A percentile compares a stretch with the other conserved stretches of the same genome.
These are phyloP conservation scores for Rhizopus stolonifer DNA, from an alignment of 371 early-diverging fungal species.

Conservation along the genomic window DNA sequence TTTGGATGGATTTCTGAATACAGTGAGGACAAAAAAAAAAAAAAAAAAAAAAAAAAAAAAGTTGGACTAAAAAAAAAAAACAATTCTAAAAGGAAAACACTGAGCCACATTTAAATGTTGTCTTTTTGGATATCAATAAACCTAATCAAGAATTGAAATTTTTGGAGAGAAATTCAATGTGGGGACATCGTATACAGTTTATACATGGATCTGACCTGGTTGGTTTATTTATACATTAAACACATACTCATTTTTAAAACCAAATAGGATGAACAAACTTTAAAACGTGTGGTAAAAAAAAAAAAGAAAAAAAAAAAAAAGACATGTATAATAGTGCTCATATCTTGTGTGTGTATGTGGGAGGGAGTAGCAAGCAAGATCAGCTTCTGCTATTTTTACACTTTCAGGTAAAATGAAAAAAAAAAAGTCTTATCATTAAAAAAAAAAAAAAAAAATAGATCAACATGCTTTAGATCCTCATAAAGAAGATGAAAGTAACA, in stretches of 20 bases:
- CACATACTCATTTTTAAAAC: background rate
- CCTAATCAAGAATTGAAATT: conserved; percentile 55
- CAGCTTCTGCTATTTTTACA: conserved; percentile 51
- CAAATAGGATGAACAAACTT: conserved; percentile 36
- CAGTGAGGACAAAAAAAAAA: conserved; percentile 28
- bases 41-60: background rate
- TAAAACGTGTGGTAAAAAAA: conserved; percentile 51
- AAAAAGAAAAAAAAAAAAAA: too few species aligned
- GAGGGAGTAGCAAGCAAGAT: conserved; percentile 40
- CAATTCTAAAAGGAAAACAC: conserved; percentile 39
- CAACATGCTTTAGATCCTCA: conserved; percentile 39
- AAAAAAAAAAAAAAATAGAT: too few species aligned
- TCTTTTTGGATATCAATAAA: conserved; percentile 55
- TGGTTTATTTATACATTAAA: too few species aligned
- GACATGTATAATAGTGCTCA: too few species aligned
- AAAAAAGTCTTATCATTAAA: too few species aligned
- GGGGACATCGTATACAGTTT: conserved; percentile 41
- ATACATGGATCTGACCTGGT: conserved; percentile 53
- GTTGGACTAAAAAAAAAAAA: too few species aligned
- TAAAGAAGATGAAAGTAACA: conserved; percentile 62
- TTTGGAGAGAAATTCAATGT: conserved; percentile 40
- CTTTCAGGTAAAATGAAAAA: conserved; percentile 58
- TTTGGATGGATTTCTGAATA: conserved; percentile 60
- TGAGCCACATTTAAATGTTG: conserved; percentile 47
- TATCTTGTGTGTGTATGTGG: too few species aligned